Evolutionary conservation across 169 alveolate species (phyloP).

Genomic region (Plasmodium yoelii): DNA sequence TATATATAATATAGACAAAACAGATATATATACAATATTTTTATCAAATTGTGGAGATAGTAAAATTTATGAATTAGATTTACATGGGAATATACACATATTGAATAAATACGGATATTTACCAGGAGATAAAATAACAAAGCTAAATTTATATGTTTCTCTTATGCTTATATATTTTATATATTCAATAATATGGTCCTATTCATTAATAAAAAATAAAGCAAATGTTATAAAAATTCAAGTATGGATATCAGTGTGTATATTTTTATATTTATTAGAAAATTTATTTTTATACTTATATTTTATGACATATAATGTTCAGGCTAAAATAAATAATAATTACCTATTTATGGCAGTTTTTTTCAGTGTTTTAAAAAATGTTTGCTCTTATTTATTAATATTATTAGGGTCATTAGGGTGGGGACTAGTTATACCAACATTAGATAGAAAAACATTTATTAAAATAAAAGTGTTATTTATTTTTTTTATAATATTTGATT

Average conservation of each 20-base stretch:
- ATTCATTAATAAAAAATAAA: conserved; percentile 52
- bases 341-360: conserved; percentile 56
- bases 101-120: conserved; percentile 72
- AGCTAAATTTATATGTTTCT: conserved; percentile 66
- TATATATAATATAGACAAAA: conserved; percentile 41
- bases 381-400: conserved; percentile 71
- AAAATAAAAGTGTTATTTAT: conserved; percentile 69
- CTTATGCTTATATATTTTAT: conserved; percentile 35
- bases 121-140: conserved; percentile 76
- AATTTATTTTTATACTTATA: conserved; percentile 48
- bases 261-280: conserved; percentile 59
- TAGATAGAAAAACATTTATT: conserved; percentile 59
- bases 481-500: conserved; percentile 75
- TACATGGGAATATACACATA: conserved; percentile 77
- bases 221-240: conserved; percentile 64
- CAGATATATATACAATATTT: conserved; percentile 73
- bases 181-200: conserved; percentile 51
- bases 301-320: conserved; percentile 53
- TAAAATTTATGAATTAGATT: conserved; percentile 57
- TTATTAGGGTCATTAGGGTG: conserved; percentile 76
- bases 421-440: conserved; percentile 76
- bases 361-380: conserved; percentile 68
- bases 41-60: conserved; percentile 73
- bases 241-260: conserved; percentile 71
- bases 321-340: conserved; percentile 57